Conservation (phyloP, 2,329 filamentous ascomycete genomes). For the Malbranchea zuffiana region DNA sequence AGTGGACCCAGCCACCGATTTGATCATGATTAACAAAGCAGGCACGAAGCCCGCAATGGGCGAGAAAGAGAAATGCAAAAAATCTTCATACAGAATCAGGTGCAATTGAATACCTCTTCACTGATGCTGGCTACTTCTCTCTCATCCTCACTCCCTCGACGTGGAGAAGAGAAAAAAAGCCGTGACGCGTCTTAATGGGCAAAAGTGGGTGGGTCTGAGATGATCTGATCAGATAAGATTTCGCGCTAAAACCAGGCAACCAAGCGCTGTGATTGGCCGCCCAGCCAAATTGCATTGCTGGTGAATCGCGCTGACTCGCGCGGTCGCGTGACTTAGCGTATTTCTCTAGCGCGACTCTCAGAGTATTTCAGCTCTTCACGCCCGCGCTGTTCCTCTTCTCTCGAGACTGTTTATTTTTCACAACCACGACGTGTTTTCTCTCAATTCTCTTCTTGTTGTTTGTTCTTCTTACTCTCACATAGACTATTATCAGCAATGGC, state of each 20-base stretch:
- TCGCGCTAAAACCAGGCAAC: slow-evolving; percentile 4
- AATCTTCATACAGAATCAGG: no score
- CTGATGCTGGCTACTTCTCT: no score
- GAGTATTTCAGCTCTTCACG: slow-evolving; percentile 14
- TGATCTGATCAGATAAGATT: slow-evolving; percentile 15
- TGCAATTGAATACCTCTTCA: no score
- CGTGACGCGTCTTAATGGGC: no score
- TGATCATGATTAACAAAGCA: no score
- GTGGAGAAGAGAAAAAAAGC: no score
- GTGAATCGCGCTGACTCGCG: slow-evolving; percentile 12
- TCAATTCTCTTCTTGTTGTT: slow-evolving; percentile 18
- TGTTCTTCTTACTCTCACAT: no score
- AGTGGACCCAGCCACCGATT: no score
- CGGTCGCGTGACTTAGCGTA: slow-evolving; percentile 17
- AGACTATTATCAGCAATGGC: slow-evolving; percentile 54
- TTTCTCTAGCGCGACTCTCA: slow-evolving; percentile 11
- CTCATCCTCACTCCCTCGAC: background rate
- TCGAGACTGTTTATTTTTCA: slow-evolving; percentile 8
- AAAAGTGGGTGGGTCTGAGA: no score
- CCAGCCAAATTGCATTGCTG: background rate
- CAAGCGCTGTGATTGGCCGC: slow-evolving; percentile 1
- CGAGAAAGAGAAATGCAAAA: no score
- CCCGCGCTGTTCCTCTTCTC: slow-evolving; percentile 13
- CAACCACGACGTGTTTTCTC: background rate
- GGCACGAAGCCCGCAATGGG: no score